Base-by-base conservation (phyloP, 2,329 filamentous ascomycete genomes). In the Aspergillus ruber region DNA sequence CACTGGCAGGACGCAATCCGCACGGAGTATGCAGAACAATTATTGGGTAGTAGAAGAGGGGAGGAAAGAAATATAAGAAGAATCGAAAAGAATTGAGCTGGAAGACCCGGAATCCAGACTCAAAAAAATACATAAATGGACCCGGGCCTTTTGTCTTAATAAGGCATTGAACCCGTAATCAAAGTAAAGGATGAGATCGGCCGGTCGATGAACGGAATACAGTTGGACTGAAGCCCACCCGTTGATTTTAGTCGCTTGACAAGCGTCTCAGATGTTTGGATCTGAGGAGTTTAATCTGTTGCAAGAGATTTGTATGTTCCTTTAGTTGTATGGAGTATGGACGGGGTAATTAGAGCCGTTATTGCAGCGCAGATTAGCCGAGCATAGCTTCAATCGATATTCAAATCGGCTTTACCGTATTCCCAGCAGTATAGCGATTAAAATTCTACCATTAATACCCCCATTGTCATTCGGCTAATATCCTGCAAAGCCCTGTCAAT, bases 121-220 rank as follows among this genome's bases (percentile, higher is more conserved):
- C 25, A 29, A 29, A 29, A 29, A 29, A 12, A 29, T 5, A 29
- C 25, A 29, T 29, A 29, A 29, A 12, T 12, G 10, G 9, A 29
- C 25, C 25, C 25, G 9, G 25, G 25, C 5, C 25, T 29, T 29
- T 29, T 29, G 12, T 29, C 25, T 29, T 29, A 29, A 12, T 29
- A 29, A 29, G 25, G 25, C 25, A 29, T 17, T 35, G 13, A 17
- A 35, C 8, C 42, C 33, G 38, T 44, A 50, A 57, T 55, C 54
- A 55, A 56, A 50, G 25, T 6, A 38, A 54, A 56, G 53, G 54
- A 51, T 50, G 47, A 42, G 53, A 55, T 55, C 51, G 51, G 29
- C 50, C 52, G 40, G 42, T 13, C 23, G 25, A 27, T 42, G 40
- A 17, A 25, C 20, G 40, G 40, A 25, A 42, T 18, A n/a, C 8